Evolutionary conservation across 2,329 filamentous ascomycete genomes (phyloP), one percentile per base, ranked within the genome.

Genomic region (Tympanopsis confertula): DNA sequence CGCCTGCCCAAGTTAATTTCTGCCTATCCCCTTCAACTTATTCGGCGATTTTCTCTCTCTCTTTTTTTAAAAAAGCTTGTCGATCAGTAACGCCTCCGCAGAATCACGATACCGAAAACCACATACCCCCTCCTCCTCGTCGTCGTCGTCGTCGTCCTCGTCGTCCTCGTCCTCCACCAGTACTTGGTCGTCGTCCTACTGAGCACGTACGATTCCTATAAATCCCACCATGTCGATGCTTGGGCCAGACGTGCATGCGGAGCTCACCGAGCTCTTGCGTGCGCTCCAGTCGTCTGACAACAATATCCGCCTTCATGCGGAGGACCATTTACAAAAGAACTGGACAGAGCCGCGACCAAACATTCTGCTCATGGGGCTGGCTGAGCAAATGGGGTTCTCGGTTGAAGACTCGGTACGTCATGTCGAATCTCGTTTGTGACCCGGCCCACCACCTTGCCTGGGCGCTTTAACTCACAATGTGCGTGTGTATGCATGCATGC

Each of bases 251-350:
- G 74, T 91, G 53, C 84, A 91, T 59, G 71, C 78, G 50, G 86
- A 91, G 65, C 78, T 98, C 53, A 71, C 73, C 47, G 82, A 88
- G 72, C 78, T 98, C 48, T 71, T 98, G 56, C 78, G 83, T 63
- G 88, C 82, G 49, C 76, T 98, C 46, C 84, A 91, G 64, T 89
- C 86, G 35, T 66, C 86, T 50, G 88, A 98, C 65, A 98, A 98
- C 65, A 69, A 69, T 41, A 72, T 86, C 50, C 82, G 91, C 56
- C 77, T 82, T 20, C 78, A 86, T 58, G 89, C 89, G 38, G 91
- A 98, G 62, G 86, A 93, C 46, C 82, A 88, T 58, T 68, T 98
- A 44, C 85, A 86, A 58, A 85, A 77, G 61, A 88, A 87, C 69
- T 98, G 91, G 91, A 83, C 87, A 24, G 66, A 68, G 44, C 71